These are phyloP conservation scores for Haematococcus sp. DNA, from an alignment of 139 green algal genomes.

Conservation along the genomic window DNA sequence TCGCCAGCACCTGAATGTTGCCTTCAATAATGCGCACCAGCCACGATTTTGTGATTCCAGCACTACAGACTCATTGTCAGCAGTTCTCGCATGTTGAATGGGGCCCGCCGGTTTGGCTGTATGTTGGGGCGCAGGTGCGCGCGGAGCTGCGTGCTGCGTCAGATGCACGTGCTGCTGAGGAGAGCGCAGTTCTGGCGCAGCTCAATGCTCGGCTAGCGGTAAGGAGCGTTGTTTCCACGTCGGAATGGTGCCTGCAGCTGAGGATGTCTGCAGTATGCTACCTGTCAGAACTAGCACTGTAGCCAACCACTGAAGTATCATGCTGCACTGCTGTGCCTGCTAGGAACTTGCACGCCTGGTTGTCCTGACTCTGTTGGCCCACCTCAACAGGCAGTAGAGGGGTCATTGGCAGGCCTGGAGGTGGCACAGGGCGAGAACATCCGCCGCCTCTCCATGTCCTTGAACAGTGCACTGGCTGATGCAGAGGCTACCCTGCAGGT, in stretches of 20 bases:
- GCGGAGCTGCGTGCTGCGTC: conserved; percentile 32
- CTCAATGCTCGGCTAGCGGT: conserved; percentile 50
- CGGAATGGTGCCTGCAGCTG: not conserved
- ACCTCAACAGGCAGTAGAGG: conserved; percentile 43
- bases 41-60: too few relatives aligned
- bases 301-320: not conserved
- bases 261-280: not conserved
- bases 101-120: too few relatives aligned
- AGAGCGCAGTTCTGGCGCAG: conserved; percentile 29
- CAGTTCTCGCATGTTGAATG: too few relatives aligned
- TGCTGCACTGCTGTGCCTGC: not conserved
- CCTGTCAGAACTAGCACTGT: not conserved
- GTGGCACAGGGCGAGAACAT: conserved; percentile 44
- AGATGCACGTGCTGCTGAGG: conserved; percentile 27
- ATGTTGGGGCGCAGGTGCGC: conserved; percentile 21
- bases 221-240: not conserved
- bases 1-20: too few relatives aligned
- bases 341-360: not conserved
- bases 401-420: conserved; percentile 51
- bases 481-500: conserved; percentile 50
- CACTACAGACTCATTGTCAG: too few relatives aligned
- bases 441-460: conserved; percentile 32
- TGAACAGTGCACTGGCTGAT: conserved; percentile 43
- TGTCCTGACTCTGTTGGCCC: not conserved
- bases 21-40: too few relatives aligned